A percentile compares a stretch with the other conserved stretches of the same genome.
Conservation (phyloP, 75 land plant genomes). For the Sequoia sempervirens region DNA sequence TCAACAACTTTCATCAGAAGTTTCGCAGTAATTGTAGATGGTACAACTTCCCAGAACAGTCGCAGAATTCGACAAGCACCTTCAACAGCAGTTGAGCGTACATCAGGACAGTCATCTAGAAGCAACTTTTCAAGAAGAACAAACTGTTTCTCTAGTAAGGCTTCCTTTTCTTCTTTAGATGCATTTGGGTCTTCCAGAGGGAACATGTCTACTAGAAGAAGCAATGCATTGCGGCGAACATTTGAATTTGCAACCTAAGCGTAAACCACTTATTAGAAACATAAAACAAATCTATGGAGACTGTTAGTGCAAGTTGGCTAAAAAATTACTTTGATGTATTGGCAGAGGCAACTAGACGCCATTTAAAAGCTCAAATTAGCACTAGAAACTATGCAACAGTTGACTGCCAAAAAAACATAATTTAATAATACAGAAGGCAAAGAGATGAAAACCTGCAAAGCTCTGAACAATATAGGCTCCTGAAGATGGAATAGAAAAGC, state of each 20-base stretch:
- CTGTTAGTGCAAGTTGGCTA: not conserved
- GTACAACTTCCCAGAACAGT: constrained; percentile 85
- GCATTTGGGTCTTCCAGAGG: constrained; percentile 87
- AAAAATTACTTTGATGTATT: not conserved
- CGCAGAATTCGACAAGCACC: constrained; percentile 73
- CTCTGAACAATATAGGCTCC: constrained; percentile 84
- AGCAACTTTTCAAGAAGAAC: constrained; percentile 68
- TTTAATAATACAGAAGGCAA: not conserved
- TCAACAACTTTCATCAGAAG: constrained; percentile 58
- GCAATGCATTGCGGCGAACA: constrained; percentile 82
- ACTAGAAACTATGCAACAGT: not conserved
- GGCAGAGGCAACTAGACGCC: not conserved
- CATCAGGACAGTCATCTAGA: constrained; percentile 67
- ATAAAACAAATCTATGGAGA: not conserved
- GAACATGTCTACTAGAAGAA: constrained; percentile 75
- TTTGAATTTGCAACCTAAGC: constrained; percentile 86
- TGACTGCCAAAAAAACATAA: not conserved
- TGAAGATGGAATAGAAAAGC: constrained; percentile 66
- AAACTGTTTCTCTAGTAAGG: constrained; percentile 73
- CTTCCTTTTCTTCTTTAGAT: constrained; percentile 72
- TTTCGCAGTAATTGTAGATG: constrained; percentile 64
- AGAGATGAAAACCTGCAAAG: constrained; percentile 59
- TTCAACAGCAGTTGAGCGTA: constrained; percentile 79
- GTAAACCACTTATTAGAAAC: not conserved
- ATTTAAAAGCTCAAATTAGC: not conserved